Conservation (phyloP, 805 yeast species). For the Candida nemodendra region DNA sequence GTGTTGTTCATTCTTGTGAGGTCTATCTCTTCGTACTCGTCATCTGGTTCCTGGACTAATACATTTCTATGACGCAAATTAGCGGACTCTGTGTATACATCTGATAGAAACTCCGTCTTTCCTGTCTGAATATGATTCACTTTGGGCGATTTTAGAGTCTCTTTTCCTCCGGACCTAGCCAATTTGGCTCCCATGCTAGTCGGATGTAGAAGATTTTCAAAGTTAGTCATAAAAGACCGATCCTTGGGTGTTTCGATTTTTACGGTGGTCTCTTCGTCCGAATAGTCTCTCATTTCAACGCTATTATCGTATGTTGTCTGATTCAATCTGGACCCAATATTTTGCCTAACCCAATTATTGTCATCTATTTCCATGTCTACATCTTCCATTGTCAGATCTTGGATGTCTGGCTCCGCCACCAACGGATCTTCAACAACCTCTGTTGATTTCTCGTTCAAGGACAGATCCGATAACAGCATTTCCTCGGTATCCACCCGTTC, state of each 20-base stretch:
- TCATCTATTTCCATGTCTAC: conserved; percentile 8
- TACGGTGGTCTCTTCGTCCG: not conserved
- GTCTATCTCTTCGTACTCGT: conserved; percentile 4
- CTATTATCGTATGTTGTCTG: not conserved
- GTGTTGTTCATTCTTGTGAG: not conserved
- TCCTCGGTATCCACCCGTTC: conserved; percentile 15
- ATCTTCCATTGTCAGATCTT: conserved; percentile 18
- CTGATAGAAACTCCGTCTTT: conserved; percentile 1
- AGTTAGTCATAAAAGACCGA: not conserved
- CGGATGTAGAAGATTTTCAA: conserved; percentile 17
- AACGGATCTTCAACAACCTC: conserved; percentile 16
- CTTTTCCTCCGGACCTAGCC: conserved; percentile 11
- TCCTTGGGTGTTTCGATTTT: not conserved
- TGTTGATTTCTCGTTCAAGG: conserved; percentile 6
- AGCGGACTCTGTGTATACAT: too few relatives aligned
- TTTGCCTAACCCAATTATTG: not conserved
- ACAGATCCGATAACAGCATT: conserved; percentile 8
- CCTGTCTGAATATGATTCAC: too few relatives aligned
- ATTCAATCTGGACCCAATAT: conserved; percentile 1
- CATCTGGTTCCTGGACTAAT: conserved; percentile 8
- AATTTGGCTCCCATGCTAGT: conserved; percentile 22
- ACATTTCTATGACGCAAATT: conserved; percentile 9
- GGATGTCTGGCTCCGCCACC: conserved; percentile 3
- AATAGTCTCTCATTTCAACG: not conserved
- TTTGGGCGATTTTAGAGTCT: too few relatives aligned